Base-by-base conservation (phyloP, 2,329 filamentous ascomycete genomes). In the Colletotrichum lentis region DNA sequence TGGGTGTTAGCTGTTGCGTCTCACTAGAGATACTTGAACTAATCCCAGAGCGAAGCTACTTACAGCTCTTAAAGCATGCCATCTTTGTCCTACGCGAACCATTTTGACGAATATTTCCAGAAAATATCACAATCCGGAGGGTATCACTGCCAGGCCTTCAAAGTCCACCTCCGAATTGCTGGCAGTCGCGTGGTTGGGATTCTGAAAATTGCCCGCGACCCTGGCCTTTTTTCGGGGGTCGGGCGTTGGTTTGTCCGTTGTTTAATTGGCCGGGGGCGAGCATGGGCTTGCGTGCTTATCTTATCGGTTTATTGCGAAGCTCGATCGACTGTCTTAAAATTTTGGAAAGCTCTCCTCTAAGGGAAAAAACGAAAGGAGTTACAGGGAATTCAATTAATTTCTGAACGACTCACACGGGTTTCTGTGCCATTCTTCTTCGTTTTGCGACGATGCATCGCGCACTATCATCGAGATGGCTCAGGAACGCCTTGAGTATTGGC, bases 1-100 rank as follows among this genome's bases (percentile, higher is more conserved):
- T n/a, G 20, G 18, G 8, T 56, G 50, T 71, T 68, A 71, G 70
- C 57, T 62, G n/a, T 53, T 22, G 24, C 14, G 24, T 24, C 31
- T 22, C 43, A 14, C 24, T 8, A 31, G 7, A 31, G 27, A 10
- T 31, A 31, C 31, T 35, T 10, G 31, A 35, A 35, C 31, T 8
- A 7, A 31, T 31, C 7, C 7, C 27, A 31, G 27, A 7, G 31
- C 31, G 31, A 6, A 10, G 6, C 12, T 67, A 84, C 88, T 79
- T 84, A 93, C 92, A 79, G 86, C 83, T 78, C 88, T 89, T 77
- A 96, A 82, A 80, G 88, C 88, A 77, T 90, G 88, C 86, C 93
- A 89, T 74, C 93, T 90, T 80, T 69, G 65, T 44, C 63, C 67
- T 64, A 72, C 68, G 44, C 70, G 81, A 60, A 84, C 82, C 85